Conservation (phyloP, 169 alveolate species). For the Cryptosporidium viatorum region DNA sequence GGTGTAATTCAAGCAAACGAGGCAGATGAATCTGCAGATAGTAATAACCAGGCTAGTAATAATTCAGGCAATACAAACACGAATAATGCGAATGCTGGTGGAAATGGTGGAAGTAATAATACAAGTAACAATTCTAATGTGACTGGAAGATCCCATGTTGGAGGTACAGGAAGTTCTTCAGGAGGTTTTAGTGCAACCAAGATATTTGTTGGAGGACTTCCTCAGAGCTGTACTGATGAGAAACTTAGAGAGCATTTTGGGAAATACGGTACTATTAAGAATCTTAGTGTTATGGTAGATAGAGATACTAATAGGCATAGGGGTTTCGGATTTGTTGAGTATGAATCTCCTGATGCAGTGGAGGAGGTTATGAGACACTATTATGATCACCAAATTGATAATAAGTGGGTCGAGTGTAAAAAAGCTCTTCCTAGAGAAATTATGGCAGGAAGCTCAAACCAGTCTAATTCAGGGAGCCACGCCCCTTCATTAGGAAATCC, state of each 20-base stretch:
- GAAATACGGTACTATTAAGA: conserved; percentile 80
- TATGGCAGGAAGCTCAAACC: conserved; percentile 67
- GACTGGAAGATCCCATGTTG: conserved; percentile 7
- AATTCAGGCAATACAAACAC: background rate
- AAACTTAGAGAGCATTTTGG: conserved; percentile 82
- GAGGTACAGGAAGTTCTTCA: background rate
- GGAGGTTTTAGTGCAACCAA: conserved; percentile 77
- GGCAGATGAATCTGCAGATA: background rate
- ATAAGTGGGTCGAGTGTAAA: conserved; percentile 82
- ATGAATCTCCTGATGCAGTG: conserved; percentile 78
- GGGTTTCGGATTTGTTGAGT: conserved; percentile 83
- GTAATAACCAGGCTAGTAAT: background rate
- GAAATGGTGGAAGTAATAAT: conserved; percentile 15
- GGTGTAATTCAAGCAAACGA: conserved; percentile 66
- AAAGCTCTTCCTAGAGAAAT: conserved; percentile 78
- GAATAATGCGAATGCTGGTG: background rate
- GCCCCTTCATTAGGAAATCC: conserved; percentile 27
- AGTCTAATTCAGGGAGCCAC: background rate
- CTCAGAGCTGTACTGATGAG: conserved; percentile 83
- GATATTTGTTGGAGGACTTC: conserved; percentile 91
- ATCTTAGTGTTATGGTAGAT: conserved; percentile 84
- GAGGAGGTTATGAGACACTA: conserved; percentile 78
- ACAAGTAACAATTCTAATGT: conserved; percentile 35
- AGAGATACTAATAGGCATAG: conserved; percentile 83
- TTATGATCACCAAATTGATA: conserved; percentile 75